Evolutionary conservation across 139 green algal species (phyloP).

Genomic region (Chlamydomonas incerta): DNA sequence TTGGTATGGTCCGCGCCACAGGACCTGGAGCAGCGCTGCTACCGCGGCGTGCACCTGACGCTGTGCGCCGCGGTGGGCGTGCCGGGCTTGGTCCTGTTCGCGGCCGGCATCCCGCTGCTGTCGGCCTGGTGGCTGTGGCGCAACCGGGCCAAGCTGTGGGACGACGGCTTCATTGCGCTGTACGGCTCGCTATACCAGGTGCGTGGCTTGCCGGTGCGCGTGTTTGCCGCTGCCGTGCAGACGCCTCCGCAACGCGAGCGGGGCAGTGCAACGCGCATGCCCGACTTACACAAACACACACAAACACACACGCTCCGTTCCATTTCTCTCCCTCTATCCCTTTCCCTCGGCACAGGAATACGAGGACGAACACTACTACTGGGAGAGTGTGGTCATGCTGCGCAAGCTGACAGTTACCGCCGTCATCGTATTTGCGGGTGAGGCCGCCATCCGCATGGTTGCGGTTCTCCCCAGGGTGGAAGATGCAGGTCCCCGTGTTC

Average conservation of each 20-base stretch:
- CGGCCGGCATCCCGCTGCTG: conserved; percentile 17
- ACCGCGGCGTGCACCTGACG: neutral
- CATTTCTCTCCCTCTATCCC: too few relatives aligned
- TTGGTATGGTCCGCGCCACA: neutral
- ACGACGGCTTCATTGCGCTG: neutral
- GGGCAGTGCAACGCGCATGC: too few relatives aligned
- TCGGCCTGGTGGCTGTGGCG: conserved; percentile 31
- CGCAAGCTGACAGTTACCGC: conserved; percentile 9
- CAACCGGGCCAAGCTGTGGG: neutral
- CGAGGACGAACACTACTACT: conserved; percentile 3
- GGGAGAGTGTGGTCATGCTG: conserved; percentile 34
- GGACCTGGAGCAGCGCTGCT: conserved; percentile 29
- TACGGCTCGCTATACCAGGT: conserved; percentile 34
- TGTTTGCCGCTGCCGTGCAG: too few relatives aligned
- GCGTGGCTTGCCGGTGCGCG: neutral
- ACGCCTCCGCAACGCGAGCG: too few relatives aligned
- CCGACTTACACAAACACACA: too few relatives aligned
- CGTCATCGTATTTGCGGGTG: conserved; percentile 25
- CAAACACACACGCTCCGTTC: too few relatives aligned
- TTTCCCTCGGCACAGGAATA: neutral
- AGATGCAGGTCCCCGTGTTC: too few relatives aligned
- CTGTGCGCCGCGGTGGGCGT: neutral
- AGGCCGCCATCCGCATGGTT: too few relatives aligned
- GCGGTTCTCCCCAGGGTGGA: too few relatives aligned
- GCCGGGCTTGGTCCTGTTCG: conserved; percentile 22